Base-by-base conservation (phyloP, 2,329 filamentous ascomycete species). In the Penicillium digitatum region DNA sequence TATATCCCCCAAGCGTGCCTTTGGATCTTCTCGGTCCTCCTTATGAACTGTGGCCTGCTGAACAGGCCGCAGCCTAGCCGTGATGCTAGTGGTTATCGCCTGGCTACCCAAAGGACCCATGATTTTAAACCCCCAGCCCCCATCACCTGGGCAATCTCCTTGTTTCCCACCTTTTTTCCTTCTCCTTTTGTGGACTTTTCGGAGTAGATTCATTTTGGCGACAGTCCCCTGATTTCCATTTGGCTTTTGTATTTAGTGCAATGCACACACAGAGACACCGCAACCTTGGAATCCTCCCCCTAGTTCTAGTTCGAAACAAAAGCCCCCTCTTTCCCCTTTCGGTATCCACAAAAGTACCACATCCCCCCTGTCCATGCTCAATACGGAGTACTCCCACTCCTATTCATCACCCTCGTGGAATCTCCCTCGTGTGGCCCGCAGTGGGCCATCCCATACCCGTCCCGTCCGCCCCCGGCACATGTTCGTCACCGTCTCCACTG, bases 141-240 rank as follows among this genome's bases (percentile, higher is more conserved):
- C 1, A 20, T 20, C 6, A 1, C 16, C 47, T 24, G 47, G 35
- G 47, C 42, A 32, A 7, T 22, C n/a, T 42, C 22, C 11, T 20
- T 2, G 18, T 43, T n/a, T 29, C 12, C 32, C 18, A 11, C 22
- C 20, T 20, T 4, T 29, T 20, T 29, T 29, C 6, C 48, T 46
- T 34, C 7, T 40, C 40, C 38, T 22, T 27, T 12, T 32, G 18
- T 44, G 10, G 20, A 34, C 8, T n/a, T 42, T 18, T 51, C 29
- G 49, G 40, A 39, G 48, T 54, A 49, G 53, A 44, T 31, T 48
- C 40, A 53, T 42, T 63, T 64, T 56, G 61, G 60, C 60, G 59
- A 56, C 52, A 45, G 51, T 56, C 45, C 37, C 51, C 16, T 47
- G 8, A 26, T n/a, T 31, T 32, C 24, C 24, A 37, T 55, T 47